Percentiles rank a stretch among this genome's conserved stretches.
Evolutionary conservation across 345 rosid genomes (phyloP).

Genomic region (Punica granatum): DNA sequence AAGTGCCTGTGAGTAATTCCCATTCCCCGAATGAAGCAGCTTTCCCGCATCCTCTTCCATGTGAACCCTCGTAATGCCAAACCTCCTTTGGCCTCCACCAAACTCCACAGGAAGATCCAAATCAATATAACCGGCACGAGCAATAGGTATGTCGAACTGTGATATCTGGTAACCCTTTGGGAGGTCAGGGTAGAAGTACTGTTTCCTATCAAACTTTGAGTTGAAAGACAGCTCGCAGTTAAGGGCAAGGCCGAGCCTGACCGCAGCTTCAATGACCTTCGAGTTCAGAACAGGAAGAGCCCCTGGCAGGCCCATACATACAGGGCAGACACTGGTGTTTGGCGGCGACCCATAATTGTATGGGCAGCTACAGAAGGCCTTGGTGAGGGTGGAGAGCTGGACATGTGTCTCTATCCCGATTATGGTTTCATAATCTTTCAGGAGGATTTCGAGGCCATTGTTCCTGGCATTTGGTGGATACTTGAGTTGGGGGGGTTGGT

Average conservation of each 20-base stretch:
- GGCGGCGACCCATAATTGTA: slow-evolving; percentile 74
- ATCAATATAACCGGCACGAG: slow-evolving; percentile 63
- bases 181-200: slow-evolving; percentile 94
- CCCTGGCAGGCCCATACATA: slow-evolving; percentile 98
- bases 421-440: slow-evolving; percentile 63
- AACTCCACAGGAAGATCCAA: slow-evolving; percentile 81
- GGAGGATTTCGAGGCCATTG: slow-evolving; percentile 41
- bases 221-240: slow-evolving; percentile 73
- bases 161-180: slow-evolving; percentile 97
- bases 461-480: slow-evolving; percentile 33
- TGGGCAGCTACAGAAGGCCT: slow-evolving; percentile 86
- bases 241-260: slow-evolving; percentile 75
- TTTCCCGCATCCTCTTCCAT: slow-evolving; percentile 99
- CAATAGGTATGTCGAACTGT: slow-evolving; percentile 92
- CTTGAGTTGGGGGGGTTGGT: slow-evolving; percentile 34
- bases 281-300: slow-evolving; percentile 83
- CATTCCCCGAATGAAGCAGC: slow-evolving; percentile 69
- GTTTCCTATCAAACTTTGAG: slow-evolving; percentile 93
- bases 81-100: slow-evolving; percentile 88
- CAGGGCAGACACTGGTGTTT: slow-evolving; percentile 69
- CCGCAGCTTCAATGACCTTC: slow-evolving; percentile 77
- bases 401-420: slow-evolving; percentile 98
- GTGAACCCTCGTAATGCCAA: slow-evolving; percentile 90
- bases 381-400: slow-evolving; percentile 77
- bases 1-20: slow-evolving; percentile 65